Conservation (phyloP, 1,284 basidiomycete species). For the Ustilago trichophora region DNA sequence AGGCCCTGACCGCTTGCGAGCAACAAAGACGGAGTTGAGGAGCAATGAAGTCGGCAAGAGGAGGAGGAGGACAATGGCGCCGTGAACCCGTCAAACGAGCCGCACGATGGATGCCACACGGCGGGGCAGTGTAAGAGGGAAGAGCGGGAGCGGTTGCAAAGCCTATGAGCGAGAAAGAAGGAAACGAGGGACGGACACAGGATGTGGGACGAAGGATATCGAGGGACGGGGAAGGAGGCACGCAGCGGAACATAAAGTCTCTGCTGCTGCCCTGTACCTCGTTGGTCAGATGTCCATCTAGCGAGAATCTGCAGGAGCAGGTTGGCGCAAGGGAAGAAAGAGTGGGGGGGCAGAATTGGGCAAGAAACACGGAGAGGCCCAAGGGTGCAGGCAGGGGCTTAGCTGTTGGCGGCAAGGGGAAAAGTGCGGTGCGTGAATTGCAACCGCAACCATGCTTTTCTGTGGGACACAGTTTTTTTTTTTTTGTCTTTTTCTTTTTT, state of each 20-base stretch:
- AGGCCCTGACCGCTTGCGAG: too few relatives aligned
- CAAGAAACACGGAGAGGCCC: background rate
- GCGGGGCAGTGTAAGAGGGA: background rate
- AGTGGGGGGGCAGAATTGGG: constrained; percentile 2
- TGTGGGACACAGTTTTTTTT: background rate
- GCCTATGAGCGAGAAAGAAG: too few relatives aligned
- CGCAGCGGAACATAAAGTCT: too few relatives aligned
- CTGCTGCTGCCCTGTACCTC: too few relatives aligned
- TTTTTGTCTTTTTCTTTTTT: background rate
- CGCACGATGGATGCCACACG: constrained; percentile 1
- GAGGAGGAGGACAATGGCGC: too few relatives aligned
- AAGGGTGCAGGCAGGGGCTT: constrained; percentile 1
- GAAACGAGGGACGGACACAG: too few relatives aligned
- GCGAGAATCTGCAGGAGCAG: too few relatives aligned
- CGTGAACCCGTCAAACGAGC: too few relatives aligned
- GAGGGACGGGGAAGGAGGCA: too few relatives aligned
- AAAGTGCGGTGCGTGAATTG: constrained; percentile 8
- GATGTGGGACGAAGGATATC: too few relatives aligned
- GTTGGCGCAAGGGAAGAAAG: background rate
- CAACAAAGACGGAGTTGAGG: too few relatives aligned
- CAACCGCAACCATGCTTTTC: too few relatives aligned
- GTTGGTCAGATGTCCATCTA: background rate
- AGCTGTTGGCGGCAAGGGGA: constrained; percentile 1
- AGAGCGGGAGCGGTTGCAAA: background rate
- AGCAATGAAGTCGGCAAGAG: background rate